phyloP scores from a whole-genome alignment of 2,329 filamentous ascomycete genomes.

The Cytospora leucostoma region DNA sequence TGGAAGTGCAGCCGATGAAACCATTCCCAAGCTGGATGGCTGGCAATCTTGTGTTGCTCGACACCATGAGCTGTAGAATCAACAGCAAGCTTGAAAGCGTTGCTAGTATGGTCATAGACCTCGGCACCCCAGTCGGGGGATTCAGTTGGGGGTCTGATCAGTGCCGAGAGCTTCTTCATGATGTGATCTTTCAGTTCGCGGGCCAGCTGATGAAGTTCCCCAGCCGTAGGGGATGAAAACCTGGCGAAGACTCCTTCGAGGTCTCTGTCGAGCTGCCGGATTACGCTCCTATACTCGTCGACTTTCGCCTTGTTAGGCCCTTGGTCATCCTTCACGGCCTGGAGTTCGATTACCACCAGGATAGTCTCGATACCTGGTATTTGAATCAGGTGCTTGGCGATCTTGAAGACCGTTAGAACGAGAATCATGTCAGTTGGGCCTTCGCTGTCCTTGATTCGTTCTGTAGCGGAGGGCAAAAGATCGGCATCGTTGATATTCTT shows the following conservation, averaged over 20 bases:
- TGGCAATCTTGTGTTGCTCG: slow-evolving; percentile 45
- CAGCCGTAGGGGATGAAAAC: slow-evolving; percentile 54
- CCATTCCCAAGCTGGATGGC: slow-evolving; percentile 55
- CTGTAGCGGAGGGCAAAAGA: slow-evolving; percentile 54
- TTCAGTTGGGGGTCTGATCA: slow-evolving; percentile 49
- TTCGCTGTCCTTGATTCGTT: slow-evolving; percentile 53
- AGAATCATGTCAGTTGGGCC: slow-evolving; percentile 65
- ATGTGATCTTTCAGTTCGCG: slow-evolving; percentile 50
- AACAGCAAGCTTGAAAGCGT: slow-evolving; percentile 57
- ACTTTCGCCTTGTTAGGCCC: slow-evolving; percentile 39
- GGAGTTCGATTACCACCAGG: slow-evolving; percentile 48
- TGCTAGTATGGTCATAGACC: slow-evolving; percentile 51
- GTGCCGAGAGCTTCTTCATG: slow-evolving; percentile 49
- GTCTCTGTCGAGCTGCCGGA: slow-evolving; percentile 46
- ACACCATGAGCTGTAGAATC: slow-evolving; percentile 51
- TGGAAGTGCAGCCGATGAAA: slow-evolving; percentile 58
- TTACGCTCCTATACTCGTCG: slow-evolving; percentile 44
- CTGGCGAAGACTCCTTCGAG: slow-evolving; percentile 50
- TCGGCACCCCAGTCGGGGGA: slow-evolving; percentile 54
- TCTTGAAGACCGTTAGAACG: slow-evolving; percentile 51
- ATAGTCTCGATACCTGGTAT: slow-evolving; percentile 52
- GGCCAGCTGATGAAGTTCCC: slow-evolving; percentile 54
- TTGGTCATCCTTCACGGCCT: slow-evolving; percentile 32
- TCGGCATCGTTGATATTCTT: slow-evolving; percentile 62
- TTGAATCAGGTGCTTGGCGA: slow-evolving; percentile 53